phyloP scores from a whole-genome alignment of 2,329 filamentous ascomycete species.

The Colletotrichum sp. region DNA sequence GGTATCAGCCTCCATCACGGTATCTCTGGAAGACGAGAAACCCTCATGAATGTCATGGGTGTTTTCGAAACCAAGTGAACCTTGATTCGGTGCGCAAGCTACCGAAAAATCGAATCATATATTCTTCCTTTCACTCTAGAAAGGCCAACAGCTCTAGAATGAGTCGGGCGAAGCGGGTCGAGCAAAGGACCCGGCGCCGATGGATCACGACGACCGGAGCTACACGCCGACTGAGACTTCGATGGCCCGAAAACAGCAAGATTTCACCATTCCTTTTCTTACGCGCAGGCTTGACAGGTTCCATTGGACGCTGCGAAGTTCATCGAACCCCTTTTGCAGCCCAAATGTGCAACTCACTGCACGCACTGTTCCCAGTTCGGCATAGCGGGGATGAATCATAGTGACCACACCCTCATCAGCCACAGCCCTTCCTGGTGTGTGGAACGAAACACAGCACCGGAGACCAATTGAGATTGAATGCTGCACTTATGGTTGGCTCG shows the following conservation, averaged over 20 bases:
- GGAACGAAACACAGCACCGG: background rate
- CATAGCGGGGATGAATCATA: background rate
- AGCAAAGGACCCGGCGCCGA: background rate
- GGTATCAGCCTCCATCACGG: background rate
- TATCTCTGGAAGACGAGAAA: background rate
- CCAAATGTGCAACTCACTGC: background rate
- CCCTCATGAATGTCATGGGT: background rate
- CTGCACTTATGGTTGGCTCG: background rate
- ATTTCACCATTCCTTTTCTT: background rate
- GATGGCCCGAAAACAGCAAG: background rate
- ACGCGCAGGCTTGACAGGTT: background rate
- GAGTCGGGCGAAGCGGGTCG: background rate
- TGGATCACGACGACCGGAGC: background rate
- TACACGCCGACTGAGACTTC: background rate
- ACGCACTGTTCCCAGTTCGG: background rate
- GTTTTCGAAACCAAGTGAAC: background rate
- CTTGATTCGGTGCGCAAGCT: too few relatives aligned
- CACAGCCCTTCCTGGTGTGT: background rate
- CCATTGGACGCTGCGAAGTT: background rate
- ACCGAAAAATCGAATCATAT: too few relatives aligned
- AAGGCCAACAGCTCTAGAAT: background rate
- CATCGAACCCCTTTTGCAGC: background rate
- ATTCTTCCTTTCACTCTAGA: background rate
- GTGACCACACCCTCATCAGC: background rate
- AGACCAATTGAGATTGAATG: background rate